Evolutionary conservation across 805 yeast species (phyloP).

Genomic region (Nakazawaea anatomiae): DNA sequence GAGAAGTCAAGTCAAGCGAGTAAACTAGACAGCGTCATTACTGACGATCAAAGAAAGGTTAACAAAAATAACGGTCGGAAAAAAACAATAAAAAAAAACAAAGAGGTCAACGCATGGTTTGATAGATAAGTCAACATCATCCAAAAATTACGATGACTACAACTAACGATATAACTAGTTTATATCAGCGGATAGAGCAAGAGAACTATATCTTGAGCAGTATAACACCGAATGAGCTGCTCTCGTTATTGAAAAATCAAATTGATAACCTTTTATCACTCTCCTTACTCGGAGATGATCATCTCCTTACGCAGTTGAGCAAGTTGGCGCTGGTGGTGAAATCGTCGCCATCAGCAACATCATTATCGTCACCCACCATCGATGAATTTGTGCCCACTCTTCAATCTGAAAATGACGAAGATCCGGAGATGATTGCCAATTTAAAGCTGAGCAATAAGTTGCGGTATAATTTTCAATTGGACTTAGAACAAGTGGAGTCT

Average conservation of each 20-base stretch:
- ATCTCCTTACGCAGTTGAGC: neutral
- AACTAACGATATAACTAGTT: slow-evolving; percentile 25
- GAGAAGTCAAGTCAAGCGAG: too few relatives aligned
- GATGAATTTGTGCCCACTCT: slow-evolving; percentile 12
- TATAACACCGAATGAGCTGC: slow-evolving; percentile 21
- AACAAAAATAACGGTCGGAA: too few relatives aligned
- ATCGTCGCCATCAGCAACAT: neutral
- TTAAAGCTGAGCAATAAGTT: slow-evolving; percentile 2
- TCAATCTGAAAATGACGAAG: neutral
- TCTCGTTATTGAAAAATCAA: slow-evolving; percentile 21
- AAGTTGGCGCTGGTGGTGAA: too few relatives aligned
- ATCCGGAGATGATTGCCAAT: neutral
- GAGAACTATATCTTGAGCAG: slow-evolving; percentile 15
- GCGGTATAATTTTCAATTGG: slow-evolving; percentile 5
- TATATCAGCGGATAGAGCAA: slow-evolving; percentile 18
- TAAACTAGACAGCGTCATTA: too few relatives aligned
- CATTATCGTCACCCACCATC: neutral
- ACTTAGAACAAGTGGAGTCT: neutral
- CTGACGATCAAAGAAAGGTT: too few relatives aligned
- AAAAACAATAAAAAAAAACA: too few relatives aligned
- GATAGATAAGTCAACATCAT: too few relatives aligned
- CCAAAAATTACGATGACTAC: neutral
- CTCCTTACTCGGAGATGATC: slow-evolving; percentile 8
- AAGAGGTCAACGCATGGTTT: too few relatives aligned
- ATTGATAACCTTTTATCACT: slow-evolving; percentile 20